Conservation (phyloP, 164 flowering plant species). For the Liquidambar formosana region DNA sequence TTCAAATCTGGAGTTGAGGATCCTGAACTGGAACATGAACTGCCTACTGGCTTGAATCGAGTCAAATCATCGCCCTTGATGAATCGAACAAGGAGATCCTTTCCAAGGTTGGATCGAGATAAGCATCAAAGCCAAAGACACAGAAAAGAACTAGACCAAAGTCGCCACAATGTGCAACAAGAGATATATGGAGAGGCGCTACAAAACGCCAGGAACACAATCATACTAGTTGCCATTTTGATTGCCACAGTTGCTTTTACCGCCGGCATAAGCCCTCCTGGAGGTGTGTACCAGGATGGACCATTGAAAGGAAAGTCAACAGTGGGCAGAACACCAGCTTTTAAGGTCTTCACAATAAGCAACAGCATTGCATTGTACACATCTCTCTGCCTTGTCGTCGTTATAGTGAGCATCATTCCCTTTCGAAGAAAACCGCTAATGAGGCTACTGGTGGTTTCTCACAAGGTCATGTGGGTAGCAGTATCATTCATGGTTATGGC, state of each 20-base stretch:
- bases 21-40: too few species aligned
- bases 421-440: constrained; percentile 18
- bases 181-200: constrained; percentile 22
- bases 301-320: constrained; percentile 9
- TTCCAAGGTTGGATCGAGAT: too few species aligned
- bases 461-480: constrained; percentile 30
- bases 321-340: constrained; percentile 17
- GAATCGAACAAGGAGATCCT: too few species aligned
- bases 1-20: too few species aligned
- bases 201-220: constrained; percentile 28
- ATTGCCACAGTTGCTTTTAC: constrained; percentile 33
- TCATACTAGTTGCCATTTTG: constrained; percentile 22
- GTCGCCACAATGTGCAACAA: too few species aligned
- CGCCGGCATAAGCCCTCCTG: constrained; percentile 34
- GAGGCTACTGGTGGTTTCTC: constrained; percentile 14
- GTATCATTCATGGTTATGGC: constrained; percentile 23
- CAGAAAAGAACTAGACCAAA: too few species aligned
- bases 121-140: too few species aligned
- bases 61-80: too few species aligned
- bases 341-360: constrained; percentile 28
- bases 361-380: constrained; percentile 27
- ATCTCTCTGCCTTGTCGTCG: constrained; percentile 19
- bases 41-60: too few species aligned
- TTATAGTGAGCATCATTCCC: constrained; percentile 27
- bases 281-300: constrained; percentile 30